Conservation (phyloP, 768 basidiomycete genomes). For the Mycena pura region DNA sequence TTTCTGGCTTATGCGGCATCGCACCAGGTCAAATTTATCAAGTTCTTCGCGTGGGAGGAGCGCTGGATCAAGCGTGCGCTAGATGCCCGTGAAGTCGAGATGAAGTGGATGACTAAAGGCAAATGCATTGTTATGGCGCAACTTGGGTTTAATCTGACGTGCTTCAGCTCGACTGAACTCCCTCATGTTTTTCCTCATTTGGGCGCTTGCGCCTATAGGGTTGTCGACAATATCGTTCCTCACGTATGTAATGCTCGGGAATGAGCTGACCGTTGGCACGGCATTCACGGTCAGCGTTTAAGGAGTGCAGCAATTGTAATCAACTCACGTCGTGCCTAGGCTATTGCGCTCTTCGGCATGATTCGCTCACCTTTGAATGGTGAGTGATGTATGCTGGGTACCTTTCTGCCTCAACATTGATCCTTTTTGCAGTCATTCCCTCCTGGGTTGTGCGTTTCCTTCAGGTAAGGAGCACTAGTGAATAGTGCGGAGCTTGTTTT, state of each 20-base stretch:
- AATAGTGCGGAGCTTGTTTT: too few species aligned
- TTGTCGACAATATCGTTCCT: constrained; percentile 75
- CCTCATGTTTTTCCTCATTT: not conserved
- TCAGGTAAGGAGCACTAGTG: too few species aligned
- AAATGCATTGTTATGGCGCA: too few species aligned
- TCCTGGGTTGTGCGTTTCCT: constrained; percentile 80
- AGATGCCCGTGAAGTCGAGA: constrained; percentile 71
- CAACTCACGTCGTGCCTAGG: constrained; percentile 38
- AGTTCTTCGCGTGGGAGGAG: constrained; percentile 85
- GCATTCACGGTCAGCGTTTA: constrained; percentile 76
- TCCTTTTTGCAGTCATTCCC: constrained; percentile 58
- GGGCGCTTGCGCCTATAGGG: constrained; percentile 42
- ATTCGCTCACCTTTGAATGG: constrained; percentile 48
- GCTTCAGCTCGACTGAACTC: not conserved
- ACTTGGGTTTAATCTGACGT: too few species aligned
- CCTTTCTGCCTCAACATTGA: not conserved
- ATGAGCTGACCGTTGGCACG: constrained; percentile 75
- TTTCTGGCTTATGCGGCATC: not conserved
- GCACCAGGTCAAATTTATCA: constrained; percentile 63
- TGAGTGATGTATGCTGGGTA: not conserved
- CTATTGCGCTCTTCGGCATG: constrained; percentile 88
- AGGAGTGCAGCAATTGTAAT: not conserved
- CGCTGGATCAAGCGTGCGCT: constrained; percentile 73
- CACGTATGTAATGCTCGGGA: constrained; percentile 74
- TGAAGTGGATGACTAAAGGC: constrained; percentile 81